Percentiles rank a stretch among this genome's conserved stretches.
These are phyloP conservation scores for Arabis alpina DNA, from an alignment of 345 rosid species.

Conservation along the genomic window DNA sequence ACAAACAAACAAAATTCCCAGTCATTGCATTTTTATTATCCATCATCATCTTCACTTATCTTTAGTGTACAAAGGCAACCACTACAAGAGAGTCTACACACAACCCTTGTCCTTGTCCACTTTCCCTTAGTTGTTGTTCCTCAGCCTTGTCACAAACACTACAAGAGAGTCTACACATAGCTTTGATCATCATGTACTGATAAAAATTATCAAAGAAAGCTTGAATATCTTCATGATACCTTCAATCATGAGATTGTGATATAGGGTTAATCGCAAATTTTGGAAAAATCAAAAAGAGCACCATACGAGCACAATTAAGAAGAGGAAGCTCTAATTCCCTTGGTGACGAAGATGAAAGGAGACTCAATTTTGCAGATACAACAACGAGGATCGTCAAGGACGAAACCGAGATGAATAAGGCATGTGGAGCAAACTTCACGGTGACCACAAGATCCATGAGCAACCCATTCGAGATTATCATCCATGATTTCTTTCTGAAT, in stretches of 20 bases:
- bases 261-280: too few relatives aligned
- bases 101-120: slow-evolving; percentile 61
- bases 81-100: too few relatives aligned
- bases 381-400: slow-evolving; percentile 81
- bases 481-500: slow-evolving; percentile 57
- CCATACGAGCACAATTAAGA: too few relatives aligned
- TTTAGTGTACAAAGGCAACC: too few relatives aligned
- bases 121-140: slow-evolving; percentile 33
- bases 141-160: slow-evolving; percentile 82
- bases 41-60: too few relatives aligned
- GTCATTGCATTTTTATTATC: too few relatives aligned
- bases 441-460: slow-evolving; percentile 89
- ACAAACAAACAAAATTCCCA: too few relatives aligned
- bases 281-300: neutral
- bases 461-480: slow-evolving; percentile 92
- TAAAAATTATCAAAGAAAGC: slow-evolving; percentile 89
- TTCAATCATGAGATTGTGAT: too few relatives aligned
- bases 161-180: slow-evolving; percentile 96
- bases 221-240: slow-evolving; percentile 87
- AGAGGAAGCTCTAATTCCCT: slow-evolving; percentile 54
- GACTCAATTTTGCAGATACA: slow-evolving; percentile 89
- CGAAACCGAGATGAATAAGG: slow-evolving; percentile 87
- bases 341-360: slow-evolving; percentile 76
- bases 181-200: slow-evolving; percentile 96
- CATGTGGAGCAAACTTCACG: slow-evolving; percentile 92